Evolutionary conservation across 2,329 filamentous ascomycete genomes (phyloP).

Genomic region (Colletotrichum tamarilloi): DNA sequence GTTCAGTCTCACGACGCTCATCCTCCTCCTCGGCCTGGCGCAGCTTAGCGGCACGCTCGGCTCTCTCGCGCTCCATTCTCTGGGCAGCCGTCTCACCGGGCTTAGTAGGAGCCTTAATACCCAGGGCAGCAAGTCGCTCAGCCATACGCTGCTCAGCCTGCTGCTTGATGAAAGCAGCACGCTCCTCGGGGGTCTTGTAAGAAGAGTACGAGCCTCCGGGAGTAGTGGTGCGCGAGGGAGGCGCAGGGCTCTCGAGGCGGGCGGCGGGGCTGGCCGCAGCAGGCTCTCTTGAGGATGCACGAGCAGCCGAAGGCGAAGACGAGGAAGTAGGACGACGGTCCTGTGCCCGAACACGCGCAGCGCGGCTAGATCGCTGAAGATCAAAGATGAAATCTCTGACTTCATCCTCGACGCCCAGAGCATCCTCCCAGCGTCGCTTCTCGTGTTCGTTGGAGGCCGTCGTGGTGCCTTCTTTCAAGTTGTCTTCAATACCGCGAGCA

Average conservation of each 20-base stretch:
- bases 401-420: slow-evolving; percentile 93
- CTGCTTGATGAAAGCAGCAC: slow-evolving; percentile 95
- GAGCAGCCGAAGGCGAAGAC: slow-evolving; percentile 49
- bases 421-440: slow-evolving; percentile 94
- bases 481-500: slow-evolving; percentile 84
- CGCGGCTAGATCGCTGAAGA: slow-evolving; percentile 85
- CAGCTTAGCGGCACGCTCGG: slow-evolving; percentile 87
- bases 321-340: slow-evolving; percentile 63
- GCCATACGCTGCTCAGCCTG: slow-evolving; percentile 98
- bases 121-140: slow-evolving; percentile 91
- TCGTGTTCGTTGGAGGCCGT: slow-evolving; percentile 88
- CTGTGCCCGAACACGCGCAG: slow-evolving; percentile 74
- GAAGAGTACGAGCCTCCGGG: slow-evolving; percentile 78
- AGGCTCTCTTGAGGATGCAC: slow-evolving; percentile 50
- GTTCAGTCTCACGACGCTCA: slow-evolving; percentile 85
- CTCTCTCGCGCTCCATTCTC: slow-evolving; percentile 86
- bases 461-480: slow-evolving; percentile 82
- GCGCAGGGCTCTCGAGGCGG: slow-evolving; percentile 60
- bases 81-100: slow-evolving; percentile 84
- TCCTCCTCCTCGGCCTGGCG: slow-evolving; percentile 95
- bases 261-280: slow-evolving; percentile 53
- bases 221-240: slow-evolving; percentile 66
- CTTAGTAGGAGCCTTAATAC: slow-evolving; percentile 86
- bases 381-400: slow-evolving; percentile 99
- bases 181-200: slow-evolving; percentile 91